These are phyloP conservation scores for Calonectria montana DNA, from an alignment of 2,329 filamentous ascomycete genomes.

Conservation along the genomic window DNA sequence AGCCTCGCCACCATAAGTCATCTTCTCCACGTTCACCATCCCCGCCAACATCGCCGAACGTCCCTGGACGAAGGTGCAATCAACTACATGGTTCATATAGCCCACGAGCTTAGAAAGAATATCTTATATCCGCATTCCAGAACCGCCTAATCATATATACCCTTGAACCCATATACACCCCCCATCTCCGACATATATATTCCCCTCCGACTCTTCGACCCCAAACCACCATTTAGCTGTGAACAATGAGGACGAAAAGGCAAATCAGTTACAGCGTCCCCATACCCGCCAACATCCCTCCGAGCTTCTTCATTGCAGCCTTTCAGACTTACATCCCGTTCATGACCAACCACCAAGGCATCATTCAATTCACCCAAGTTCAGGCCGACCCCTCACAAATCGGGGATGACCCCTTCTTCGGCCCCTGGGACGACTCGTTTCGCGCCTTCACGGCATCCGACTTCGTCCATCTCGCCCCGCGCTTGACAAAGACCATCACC, in stretches of 20 bases:
- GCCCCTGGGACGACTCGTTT: conserved; percentile 51
- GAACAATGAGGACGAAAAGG: conserved; percentile 45
- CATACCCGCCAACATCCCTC: conserved; percentile 53
- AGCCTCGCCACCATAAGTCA: conserved; percentile 7
- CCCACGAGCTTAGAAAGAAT: background rate
- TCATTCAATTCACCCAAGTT: conserved; percentile 50
- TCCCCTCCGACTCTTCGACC: background rate
- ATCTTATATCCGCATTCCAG: background rate
- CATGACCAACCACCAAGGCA: conserved; percentile 54
- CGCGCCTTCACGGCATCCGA: conserved; percentile 48
- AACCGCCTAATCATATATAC: background rate
- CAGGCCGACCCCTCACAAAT: conserved; percentile 47
- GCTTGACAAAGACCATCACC: conserved; percentile 53
- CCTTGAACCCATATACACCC: background rate
- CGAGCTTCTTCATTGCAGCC: conserved; percentile 50
- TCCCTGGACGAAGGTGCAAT: background rate
- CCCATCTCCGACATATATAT: background rate
- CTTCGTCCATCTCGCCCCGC: conserved; percentile 51
- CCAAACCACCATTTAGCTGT: background rate
- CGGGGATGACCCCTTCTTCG: conserved; percentile 56
- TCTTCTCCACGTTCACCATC: background rate
- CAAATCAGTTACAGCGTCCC: conserved; percentile 54
- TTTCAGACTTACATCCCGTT: conserved; percentile 56
- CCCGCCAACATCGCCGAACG: background rate
- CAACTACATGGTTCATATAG: background rate